Evolutionary conservation across 345 rosid genomes (phyloP).

Genomic region (Luvunga scandens): DNA sequence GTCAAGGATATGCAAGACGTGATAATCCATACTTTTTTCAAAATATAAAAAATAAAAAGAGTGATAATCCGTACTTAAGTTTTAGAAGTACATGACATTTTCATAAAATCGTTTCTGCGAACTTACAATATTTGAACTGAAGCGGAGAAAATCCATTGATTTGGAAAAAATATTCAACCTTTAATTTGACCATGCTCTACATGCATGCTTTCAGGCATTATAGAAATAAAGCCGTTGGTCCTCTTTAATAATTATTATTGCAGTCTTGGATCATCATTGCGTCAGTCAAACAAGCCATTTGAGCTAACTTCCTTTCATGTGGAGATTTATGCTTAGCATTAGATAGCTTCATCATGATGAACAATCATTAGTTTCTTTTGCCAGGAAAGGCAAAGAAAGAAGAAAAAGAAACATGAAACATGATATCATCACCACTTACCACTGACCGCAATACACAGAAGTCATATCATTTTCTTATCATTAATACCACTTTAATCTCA

Average conservation of each 20-base stretch:
- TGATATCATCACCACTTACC: not conserved
- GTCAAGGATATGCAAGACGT: no score
- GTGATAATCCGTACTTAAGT: no score
- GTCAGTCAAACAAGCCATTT: not conserved
- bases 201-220: not conserved
- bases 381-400: not conserved
- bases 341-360: not conserved
- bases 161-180: not conserved
- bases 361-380: not conserved
- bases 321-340: not conserved
- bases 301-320: not conserved
- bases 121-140: not conserved
- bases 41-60: no score
- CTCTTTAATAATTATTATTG: not conserved
- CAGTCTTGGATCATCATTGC: not conserved
- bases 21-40: no score
- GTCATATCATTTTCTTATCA: constrained; percentile 2
- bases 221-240: not conserved
- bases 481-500: not conserved
- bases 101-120: no score
- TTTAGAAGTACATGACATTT: no score
- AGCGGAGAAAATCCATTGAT: not conserved
- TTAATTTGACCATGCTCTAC: not conserved
- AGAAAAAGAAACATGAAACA: not conserved
- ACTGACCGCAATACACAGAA: not conserved